These are phyloP conservation scores for Teratosphaeria viscida DNA, from an alignment of 2,329 filamentous ascomycete species.

Conservation along the genomic window DNA sequence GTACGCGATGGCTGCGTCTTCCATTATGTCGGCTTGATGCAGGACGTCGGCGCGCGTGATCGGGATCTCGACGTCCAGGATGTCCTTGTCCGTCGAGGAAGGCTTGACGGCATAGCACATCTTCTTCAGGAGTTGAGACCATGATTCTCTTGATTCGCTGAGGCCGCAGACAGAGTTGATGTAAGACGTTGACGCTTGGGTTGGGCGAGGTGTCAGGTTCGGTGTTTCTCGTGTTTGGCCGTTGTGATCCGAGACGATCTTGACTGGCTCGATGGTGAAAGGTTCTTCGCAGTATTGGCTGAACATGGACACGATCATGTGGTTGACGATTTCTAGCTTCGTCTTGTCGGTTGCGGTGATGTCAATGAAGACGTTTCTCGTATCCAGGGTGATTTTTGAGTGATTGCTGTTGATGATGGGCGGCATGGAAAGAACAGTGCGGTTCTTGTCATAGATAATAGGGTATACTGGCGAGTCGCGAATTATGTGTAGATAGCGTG, in stretches of 20 bases:
- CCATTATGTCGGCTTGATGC: conserved; percentile 97
- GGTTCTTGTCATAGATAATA: conserved; percentile 84
- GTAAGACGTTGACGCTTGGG: conserved; percentile 80
- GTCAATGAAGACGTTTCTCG: conserved; percentile 92
- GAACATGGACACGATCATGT: conserved; percentile 97
- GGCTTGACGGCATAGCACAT: conserved; percentile 82
- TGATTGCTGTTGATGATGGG: conserved; percentile 97
- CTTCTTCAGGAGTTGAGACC: conserved; percentile 71
- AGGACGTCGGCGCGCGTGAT: conserved; percentile 88
- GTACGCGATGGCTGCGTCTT: conserved; percentile 92
- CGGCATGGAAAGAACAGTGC: conserved; percentile 80
- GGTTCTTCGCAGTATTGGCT: conserved; percentile 77
- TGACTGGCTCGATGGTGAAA: conserved; percentile 88
- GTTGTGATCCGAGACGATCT: conserved; percentile 89
- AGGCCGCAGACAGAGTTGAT: conserved; percentile 89
- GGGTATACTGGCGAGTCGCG: conserved; percentile 88
- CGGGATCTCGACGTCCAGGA: conserved; percentile 69
- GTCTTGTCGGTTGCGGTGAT: conserved; percentile 93
- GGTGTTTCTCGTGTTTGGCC: conserved; percentile 70
- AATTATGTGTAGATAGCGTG: conserved; percentile 88
- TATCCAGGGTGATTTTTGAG: conserved; percentile 88
- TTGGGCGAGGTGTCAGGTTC: conserved; percentile 62
- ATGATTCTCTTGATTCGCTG: conserved; percentile 58
- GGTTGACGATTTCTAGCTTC: conserved; percentile 89
- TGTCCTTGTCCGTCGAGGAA: conserved; percentile 55